phyloP scores from a whole-genome alignment of 371 early-diverging fungal species.

The Mortierella sp. region DNA sequence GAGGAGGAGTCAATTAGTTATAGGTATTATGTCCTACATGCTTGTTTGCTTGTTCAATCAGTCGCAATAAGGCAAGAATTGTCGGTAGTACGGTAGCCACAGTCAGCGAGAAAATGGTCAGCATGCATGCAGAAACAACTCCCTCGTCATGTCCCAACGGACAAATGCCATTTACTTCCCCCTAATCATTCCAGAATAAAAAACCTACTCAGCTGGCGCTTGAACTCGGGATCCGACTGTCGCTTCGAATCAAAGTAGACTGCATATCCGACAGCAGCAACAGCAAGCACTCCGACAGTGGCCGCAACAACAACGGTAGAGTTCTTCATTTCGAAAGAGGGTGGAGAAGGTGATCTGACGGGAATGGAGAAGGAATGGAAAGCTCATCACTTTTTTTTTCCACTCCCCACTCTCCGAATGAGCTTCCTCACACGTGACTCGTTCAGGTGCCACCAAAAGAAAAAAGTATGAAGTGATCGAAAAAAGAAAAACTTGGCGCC shows the following conservation, averaged over 20 bases:
- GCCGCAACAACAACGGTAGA: slow-evolving; percentile 60
- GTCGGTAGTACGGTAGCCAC: too few relatives aligned
- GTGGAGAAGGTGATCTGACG: slow-evolving; percentile 14
- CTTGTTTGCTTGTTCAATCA: not conserved
- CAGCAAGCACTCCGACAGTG: slow-evolving; percentile 65
- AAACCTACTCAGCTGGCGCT: slow-evolving; percentile 77
- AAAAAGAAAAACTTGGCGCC: too few relatives aligned
- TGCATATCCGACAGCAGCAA: slow-evolving; percentile 76
- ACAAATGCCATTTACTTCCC: not conserved
- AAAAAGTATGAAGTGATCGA: too few relatives aligned
- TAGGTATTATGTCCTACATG: not conserved
- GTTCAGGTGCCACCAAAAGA: not conserved
- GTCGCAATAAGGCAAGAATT: too few relatives aligned
- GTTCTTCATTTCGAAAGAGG: slow-evolving; percentile 37
- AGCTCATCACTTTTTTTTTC: slow-evolving; percentile 4
- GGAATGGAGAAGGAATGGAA: slow-evolving; percentile 14
- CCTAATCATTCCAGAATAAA: not conserved
- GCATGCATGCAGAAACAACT: too few relatives aligned
- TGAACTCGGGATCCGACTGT: slow-evolving; percentile 82
- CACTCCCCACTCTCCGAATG: not conserved
- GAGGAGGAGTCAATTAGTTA: not conserved
- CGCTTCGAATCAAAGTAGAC: slow-evolving; percentile 90
- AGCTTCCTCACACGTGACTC: not conserved
- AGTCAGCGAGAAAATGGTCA: too few relatives aligned
- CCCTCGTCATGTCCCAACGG: not conserved